These are phyloP conservation scores for Diaporthe citri DNA, from an alignment of 2,329 filamentous ascomycete genomes.

Conservation along the genomic window DNA sequence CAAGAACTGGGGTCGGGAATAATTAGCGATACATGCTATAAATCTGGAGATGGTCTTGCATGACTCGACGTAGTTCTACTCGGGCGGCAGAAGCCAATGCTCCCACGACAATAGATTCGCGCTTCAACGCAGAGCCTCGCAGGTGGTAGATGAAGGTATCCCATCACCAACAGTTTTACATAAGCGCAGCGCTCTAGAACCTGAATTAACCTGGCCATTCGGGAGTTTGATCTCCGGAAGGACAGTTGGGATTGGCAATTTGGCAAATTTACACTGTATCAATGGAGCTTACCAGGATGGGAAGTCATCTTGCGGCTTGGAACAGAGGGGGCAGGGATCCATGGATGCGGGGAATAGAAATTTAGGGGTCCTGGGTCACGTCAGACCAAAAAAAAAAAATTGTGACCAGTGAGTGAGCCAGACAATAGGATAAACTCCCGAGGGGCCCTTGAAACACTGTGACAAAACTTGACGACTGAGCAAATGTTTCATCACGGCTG, in stretches of 20 bases:
- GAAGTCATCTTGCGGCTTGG: too few species aligned
- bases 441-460: slow-evolving; percentile 8
- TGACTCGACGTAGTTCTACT: too few species aligned
- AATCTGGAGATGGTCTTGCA: neutral
- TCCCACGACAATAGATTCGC: too few species aligned
- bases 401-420: neutral
- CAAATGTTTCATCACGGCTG: slow-evolving; percentile 8
- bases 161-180: neutral
- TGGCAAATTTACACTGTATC: neutral
- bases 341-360: slow-evolving; percentile 19
- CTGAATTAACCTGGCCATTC: neutral
- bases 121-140: neutral
- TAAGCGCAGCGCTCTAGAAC: neutral
- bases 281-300: slow-evolving; percentile 15
- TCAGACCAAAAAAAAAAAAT: slow-evolving; percentile 16
- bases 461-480: slow-evolving; percentile 1
- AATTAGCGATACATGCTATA: neutral
- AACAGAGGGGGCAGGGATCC: too few species aligned
- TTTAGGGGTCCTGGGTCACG: slow-evolving; percentile 30
- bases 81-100: neutral
- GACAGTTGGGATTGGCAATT: neutral
- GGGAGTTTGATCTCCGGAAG: neutral
- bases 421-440: neutral
- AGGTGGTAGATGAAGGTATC: too few species aligned
- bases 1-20: neutral